Conservation (phyloP, 192 early-diverging fungal genomes). For the Gamsiella multidivaricata region DNA sequence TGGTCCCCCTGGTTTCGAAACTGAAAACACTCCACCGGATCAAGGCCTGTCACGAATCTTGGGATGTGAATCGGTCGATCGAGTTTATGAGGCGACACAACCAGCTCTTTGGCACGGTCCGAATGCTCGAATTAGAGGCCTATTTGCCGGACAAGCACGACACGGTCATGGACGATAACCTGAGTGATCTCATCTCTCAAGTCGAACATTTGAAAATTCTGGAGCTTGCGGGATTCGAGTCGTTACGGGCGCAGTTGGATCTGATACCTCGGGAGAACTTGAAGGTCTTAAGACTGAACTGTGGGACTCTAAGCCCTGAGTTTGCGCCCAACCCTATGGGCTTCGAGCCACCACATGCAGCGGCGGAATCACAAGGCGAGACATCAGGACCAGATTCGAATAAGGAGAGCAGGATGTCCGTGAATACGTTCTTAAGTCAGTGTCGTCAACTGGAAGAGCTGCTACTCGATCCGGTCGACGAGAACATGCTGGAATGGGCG, state of each 20-base stretch:
- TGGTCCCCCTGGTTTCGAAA: slow-evolving; percentile 14
- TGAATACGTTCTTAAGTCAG: slow-evolving; percentile 32
- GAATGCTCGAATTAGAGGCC: slow-evolving; percentile 40
- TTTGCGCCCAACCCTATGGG: neutral
- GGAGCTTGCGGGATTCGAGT: slow-evolving; percentile 40
- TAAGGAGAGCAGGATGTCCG: slow-evolving; percentile 9
- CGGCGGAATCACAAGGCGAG: neutral
- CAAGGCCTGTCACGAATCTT: slow-evolving; percentile 36
- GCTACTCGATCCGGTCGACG: slow-evolving; percentile 28
- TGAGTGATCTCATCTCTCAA: slow-evolving; percentile 25
- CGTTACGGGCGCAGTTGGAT: slow-evolving; percentile 12
- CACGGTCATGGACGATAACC: slow-evolving; percentile 22
- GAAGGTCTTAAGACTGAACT: slow-evolving; percentile 43
- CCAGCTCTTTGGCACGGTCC: slow-evolving; percentile 35
- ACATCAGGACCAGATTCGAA: neutral
- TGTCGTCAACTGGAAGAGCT: slow-evolving; percentile 46
- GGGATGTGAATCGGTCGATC: slow-evolving; percentile 36
- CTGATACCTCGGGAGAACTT: slow-evolving; percentile 15
- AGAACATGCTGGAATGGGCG: slow-evolving; percentile 44
- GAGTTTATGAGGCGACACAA: slow-evolving; percentile 44
- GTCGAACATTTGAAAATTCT: slow-evolving; percentile 29
- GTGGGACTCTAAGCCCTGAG: slow-evolving; percentile 18
- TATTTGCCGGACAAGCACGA: slow-evolving; percentile 36
- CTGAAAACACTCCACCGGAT: slow-evolving; percentile 23
- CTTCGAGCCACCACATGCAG: neutral